phyloP scores from a whole-genome alignment of 768 basidiomycete genomes.

The Auricularia cornea region DNA sequence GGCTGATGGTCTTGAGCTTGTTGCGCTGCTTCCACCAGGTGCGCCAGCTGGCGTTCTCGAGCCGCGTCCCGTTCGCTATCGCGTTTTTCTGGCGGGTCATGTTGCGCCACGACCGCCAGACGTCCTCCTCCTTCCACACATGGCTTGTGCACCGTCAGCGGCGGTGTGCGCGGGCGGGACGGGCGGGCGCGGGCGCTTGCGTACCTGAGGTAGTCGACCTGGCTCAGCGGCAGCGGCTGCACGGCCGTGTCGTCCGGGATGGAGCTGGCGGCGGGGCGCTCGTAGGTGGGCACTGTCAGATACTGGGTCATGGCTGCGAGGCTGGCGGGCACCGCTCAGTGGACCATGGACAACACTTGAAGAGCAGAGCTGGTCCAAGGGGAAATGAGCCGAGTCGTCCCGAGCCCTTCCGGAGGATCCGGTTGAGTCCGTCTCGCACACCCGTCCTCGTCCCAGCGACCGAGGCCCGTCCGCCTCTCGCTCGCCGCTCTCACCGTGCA shows the following conservation, averaged over 20 bases:
- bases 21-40: conserved; percentile 99
- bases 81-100: conserved; percentile 99
- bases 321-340: neutral
- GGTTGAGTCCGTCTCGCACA: too few species aligned
- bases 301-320: conserved; percentile 45
- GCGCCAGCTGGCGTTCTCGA: conserved; percentile 98
- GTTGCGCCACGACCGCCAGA: conserved; percentile 96
- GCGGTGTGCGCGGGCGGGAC: neutral
- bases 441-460: too few species aligned
- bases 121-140: conserved; percentile 96
- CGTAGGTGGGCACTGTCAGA: conserved; percentile 55
- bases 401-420: too few species aligned
- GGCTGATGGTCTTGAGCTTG: conserved; percentile 87
- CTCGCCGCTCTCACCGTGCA: too few species aligned
- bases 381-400: too few species aligned
- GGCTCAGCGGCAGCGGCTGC: conserved; percentile 77
- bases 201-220: conserved; percentile 88
- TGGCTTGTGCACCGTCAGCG: conserved; percentile 37
- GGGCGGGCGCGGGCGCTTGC: neutral
- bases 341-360: neutral
- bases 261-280: conserved; percentile 30
- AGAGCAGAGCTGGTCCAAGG: too few species aligned
- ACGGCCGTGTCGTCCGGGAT: conserved; percentile 71
- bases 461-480: too few species aligned
- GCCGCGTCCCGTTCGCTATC: conserved; percentile 86